Percentiles rank a stretch among this genome's conserved stretches.
These are phyloP conservation scores for Cryptosporidium andersoni DNA, from an alignment of 169 alveolate species.

Conservation along the genomic window DNA sequence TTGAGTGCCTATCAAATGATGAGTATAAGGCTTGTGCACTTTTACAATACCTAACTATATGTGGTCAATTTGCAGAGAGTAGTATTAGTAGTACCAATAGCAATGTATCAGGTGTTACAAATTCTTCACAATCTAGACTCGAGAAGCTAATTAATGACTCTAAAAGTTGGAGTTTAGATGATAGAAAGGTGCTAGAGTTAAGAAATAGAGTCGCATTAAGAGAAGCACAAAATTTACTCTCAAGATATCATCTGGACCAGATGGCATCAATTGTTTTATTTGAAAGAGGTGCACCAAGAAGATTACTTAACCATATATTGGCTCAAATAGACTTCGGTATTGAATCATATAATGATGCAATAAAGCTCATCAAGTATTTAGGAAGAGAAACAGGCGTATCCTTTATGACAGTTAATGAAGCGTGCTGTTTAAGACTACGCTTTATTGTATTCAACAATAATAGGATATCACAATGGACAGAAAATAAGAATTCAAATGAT, in stretches of 20 bases:
- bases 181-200: constrained; percentile 21
- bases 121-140: neutral
- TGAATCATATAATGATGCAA: constrained; percentile 57
- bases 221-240: constrained; percentile 67
- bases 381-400: constrained; percentile 14
- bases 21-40: constrained; percentile 43
- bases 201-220: constrained; percentile 48
- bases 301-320: constrained; percentile 31
- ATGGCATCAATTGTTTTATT: constrained; percentile 60
- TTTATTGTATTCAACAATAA: constrained; percentile 21
- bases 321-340: constrained; percentile 55
- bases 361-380: constrained; percentile 13
- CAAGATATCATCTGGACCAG: constrained; percentile 47
- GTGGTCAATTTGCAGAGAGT: neutral
- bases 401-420: constrained; percentile 40
- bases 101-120: neutral
- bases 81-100: constrained; percentile 1
- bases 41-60: constrained; percentile 21
- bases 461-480: neutral
- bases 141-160: constrained; percentile 26
- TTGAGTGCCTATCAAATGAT: constrained; percentile 23
- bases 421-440: constrained; percentile 46
- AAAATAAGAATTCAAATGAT: constrained; percentile 2
- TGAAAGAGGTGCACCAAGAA: constrained; percentile 59
- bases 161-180: constrained; percentile 14